These are phyloP conservation scores for Earliella scabrosa DNA, from an alignment of 1,284 basidiomycete species.

Conservation along the genomic window DNA sequence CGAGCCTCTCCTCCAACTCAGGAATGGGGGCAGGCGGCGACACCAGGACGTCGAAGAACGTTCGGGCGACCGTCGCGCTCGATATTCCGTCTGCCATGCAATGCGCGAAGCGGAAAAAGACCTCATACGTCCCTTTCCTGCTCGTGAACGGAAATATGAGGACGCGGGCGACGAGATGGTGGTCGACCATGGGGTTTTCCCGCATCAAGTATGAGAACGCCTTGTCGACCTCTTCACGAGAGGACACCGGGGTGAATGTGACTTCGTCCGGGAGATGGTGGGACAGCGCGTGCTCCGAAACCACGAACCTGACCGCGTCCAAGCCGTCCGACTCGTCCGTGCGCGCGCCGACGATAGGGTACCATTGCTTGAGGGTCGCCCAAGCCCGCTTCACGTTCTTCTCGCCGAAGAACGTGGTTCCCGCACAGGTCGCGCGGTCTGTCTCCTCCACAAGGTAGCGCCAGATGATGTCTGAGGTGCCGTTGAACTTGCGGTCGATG, in stretches of 20 bases:
- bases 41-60: slow-evolving; percentile 50
- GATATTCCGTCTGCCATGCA: slow-evolving; percentile 53
- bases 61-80: slow-evolving; percentile 43
- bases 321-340: slow-evolving; percentile 36
- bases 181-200: slow-evolving; percentile 15
- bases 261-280: slow-evolving; percentile 40
- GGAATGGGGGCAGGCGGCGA: slow-evolving; percentile 25
- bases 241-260: slow-evolving; percentile 33
- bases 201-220: slow-evolving; percentile 13
- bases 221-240: slow-evolving; percentile 36
- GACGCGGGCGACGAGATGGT: slow-evolving; percentile 23
- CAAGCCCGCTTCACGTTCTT: slow-evolving; percentile 46
- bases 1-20: slow-evolving; percentile 43
- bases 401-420: slow-evolving; percentile 24
- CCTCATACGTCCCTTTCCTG: slow-evolving; percentile 37
- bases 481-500: slow-evolving; percentile 46
- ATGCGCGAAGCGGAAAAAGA: slow-evolving; percentile 50
- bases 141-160: slow-evolving; percentile 15
- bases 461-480: slow-evolving; percentile 49
- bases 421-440: slow-evolving; percentile 13
- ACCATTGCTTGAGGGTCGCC: slow-evolving; percentile 47
- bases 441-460: slow-evolving; percentile 37
- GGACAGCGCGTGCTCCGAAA: slow-evolving; percentile 39
- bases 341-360: slow-evolving; percentile 49
- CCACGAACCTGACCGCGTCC: slow-evolving; percentile 41